phyloP scores from a whole-genome alignment of 768 basidiomycete species.

The Aureoboletus auriporus region DNA sequence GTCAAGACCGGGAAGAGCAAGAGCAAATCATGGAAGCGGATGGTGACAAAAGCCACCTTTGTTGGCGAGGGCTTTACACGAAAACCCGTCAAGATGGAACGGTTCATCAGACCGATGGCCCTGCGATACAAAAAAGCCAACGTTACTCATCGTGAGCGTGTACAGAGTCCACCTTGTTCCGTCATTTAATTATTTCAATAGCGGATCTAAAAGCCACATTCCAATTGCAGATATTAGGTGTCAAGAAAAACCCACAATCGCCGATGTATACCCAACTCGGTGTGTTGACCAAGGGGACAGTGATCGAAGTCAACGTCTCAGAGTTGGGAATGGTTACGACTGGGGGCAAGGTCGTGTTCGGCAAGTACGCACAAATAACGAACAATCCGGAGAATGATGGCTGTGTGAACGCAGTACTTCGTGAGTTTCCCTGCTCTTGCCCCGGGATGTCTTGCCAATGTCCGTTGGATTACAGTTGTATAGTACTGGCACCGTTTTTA shows the following conservation, averaged over 20 bases:
- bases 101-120: slow-evolving; percentile 97
- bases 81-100: slow-evolving; percentile 98
- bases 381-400: slow-evolving; percentile 97
- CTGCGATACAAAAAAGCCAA: slow-evolving; percentile 97
- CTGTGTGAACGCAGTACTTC: slow-evolving; percentile 90
- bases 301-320: slow-evolving; percentile 98
- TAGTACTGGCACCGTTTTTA: slow-evolving; percentile 4
- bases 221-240: slow-evolving; percentile 94
- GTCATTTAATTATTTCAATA: slow-evolving; percentile 28
- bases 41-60: slow-evolving; percentile 99
- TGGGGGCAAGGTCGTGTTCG: slow-evolving; percentile 91
- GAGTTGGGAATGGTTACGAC: slow-evolving; percentile 97
- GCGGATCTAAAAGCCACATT: slow-evolving; percentile 98
- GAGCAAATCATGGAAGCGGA: slow-evolving; percentile 96
- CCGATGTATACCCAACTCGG: slow-evolving; percentile 97
- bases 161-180: neutral
- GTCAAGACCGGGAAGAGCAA: slow-evolving; percentile 96
- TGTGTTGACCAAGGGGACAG: slow-evolving; percentile 96
- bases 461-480: slow-evolving; percentile 19
- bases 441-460: slow-evolving; percentile 1
- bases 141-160: slow-evolving; percentile 89
- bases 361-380: slow-evolving; percentile 91
- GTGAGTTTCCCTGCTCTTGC: slow-evolving; percentile 43
- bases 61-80: slow-evolving; percentile 97
- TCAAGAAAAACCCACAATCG: slow-evolving; percentile 99